Evolutionary conservation across 2,329 filamentous ascomycete species (phyloP).

Genomic region (Phialemoniopsis sp.): DNA sequence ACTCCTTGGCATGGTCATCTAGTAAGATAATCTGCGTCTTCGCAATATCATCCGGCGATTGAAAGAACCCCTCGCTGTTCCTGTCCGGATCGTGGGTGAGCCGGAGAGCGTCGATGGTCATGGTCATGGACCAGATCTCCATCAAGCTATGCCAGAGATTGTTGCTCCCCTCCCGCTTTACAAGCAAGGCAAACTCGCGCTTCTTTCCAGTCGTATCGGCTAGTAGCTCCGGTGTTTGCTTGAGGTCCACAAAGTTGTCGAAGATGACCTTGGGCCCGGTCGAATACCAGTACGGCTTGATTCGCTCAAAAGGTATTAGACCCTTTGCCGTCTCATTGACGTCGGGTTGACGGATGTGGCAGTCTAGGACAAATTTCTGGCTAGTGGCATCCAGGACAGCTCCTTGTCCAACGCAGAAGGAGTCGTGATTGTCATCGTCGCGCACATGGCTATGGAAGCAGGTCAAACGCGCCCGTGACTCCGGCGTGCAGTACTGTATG

Average conservation of each 20-base stretch:
- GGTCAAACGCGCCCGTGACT: slow-evolving; percentile 5
- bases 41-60: slow-evolving; percentile 4
- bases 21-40: slow-evolving; percentile 22
- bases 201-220: not conserved
- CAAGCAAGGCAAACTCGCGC: slow-evolving; percentile 3
- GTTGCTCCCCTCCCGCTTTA: slow-evolving; percentile 11
- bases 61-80: not conserved
- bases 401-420: slow-evolving; percentile 7
- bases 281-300: slow-evolving; percentile 10
- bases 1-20: slow-evolving; percentile 25
- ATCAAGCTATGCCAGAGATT: slow-evolving; percentile 12
- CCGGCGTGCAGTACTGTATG: slow-evolving; percentile 8
- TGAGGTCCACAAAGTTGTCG: slow-evolving; percentile 2
- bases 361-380: slow-evolving; percentile 3
- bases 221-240: not conserved
- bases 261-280: slow-evolving; percentile 9
- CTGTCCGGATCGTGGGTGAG: slow-evolving; percentile 4
- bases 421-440: slow-evolving; percentile 5
- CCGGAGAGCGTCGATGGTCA: slow-evolving; percentile 11
- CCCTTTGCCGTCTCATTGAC: slow-evolving; percentile 1
- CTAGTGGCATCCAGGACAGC: slow-evolving; percentile 2
- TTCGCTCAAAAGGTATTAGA: slow-evolving; percentile 1
- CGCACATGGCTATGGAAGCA: slow-evolving; percentile 9
- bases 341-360: slow-evolving; percentile 3
- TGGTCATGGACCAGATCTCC: slow-evolving; percentile 11